Percentiles rank a stretch among this genome's conserved stretches.
Conservation (phyloP, 345 rosid genomes). For the Bretschneidera sinensis region DNA sequence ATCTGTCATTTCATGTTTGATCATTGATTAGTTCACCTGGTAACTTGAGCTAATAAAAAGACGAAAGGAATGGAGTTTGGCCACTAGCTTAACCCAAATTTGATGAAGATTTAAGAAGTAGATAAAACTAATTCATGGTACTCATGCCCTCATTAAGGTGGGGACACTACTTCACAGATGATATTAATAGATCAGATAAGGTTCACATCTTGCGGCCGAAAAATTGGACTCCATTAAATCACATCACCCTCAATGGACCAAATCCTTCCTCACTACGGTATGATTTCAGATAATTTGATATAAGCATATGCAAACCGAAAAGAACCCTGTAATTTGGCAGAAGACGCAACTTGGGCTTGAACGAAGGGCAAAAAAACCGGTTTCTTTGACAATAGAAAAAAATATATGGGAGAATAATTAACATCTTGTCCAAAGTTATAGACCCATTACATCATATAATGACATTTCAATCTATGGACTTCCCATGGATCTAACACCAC, state of each 20-base stretch:
- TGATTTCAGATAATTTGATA: not conserved
- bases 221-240: not conserved
- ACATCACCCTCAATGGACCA: not conserved
- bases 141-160: too few species aligned
- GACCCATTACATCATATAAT: constrained; percentile 19
- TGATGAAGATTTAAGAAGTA: too few species aligned
- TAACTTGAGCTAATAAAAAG: too few species aligned
- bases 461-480: constrained; percentile 16
- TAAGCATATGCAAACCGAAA: not conserved
- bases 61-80: too few species aligned
- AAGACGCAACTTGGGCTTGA: too few species aligned
- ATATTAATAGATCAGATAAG: too few species aligned
- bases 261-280: not conserved
- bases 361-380: not conserved
- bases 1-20: too few species aligned
- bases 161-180: too few species aligned
- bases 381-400: not conserved
- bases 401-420: not conserved
- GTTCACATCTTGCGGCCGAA: not conserved
- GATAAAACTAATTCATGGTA: too few species aligned
- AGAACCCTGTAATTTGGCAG: not conserved
- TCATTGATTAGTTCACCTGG: too few species aligned
- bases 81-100: too few species aligned
- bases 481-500: constrained; percentile 7
- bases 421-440: constrained; percentile 14